Percentiles rank a stretch among this genome's conserved stretches.
Evolutionary conservation across 1,284 basidiomycete species (phyloP).

Genomic region (Ganoderma boninense): DNA sequence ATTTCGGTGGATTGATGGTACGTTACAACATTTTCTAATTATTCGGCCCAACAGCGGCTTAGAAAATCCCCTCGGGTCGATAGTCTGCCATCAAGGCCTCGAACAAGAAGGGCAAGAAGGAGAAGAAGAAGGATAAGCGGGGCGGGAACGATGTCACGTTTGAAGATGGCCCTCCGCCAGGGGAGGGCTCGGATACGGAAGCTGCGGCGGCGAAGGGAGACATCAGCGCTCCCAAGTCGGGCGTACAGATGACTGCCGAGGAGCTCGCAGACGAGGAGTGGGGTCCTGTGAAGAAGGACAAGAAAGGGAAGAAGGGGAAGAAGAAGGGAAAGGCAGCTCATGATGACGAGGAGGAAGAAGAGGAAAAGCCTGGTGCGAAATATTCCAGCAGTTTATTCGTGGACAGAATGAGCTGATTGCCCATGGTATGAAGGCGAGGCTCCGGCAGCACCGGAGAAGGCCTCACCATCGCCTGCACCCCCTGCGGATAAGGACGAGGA

Average conservation of each 20-base stretch:
- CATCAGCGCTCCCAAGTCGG: conserved; percentile 47
- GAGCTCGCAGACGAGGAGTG: conserved; percentile 76
- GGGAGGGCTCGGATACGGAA: conserved; percentile 46
- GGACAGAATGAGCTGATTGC: background rate
- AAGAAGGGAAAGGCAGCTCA: conserved; percentile 63
- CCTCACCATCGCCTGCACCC: conserved; percentile 43
- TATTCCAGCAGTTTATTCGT: background rate
- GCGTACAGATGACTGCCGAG: conserved; percentile 64
- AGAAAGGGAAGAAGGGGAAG: conserved; percentile 62
- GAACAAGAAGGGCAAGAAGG: conserved; percentile 63
- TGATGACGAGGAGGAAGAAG: conserved; percentile 45
- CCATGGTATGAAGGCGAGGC: conserved; percentile 11
- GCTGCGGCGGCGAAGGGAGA: conserved; percentile 46
- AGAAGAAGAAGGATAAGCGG: conserved; percentile 72
- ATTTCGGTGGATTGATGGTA: conserved; percentile 88
- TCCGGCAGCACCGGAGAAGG: conserved; percentile 16
- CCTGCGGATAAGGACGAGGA: conserved; percentile 39
- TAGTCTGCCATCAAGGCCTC: conserved; percentile 61
- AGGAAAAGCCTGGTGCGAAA: conserved; percentile 37
- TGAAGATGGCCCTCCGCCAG: conserved; percentile 45
- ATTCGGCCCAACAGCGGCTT: background rate
- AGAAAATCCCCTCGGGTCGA: background rate
- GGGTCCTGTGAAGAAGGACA: conserved; percentile 64
- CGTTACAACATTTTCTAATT: conserved; percentile 35
- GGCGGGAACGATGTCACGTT: conserved; percentile 53